phyloP scores from a whole-genome alignment of 495 filamentous ascomycete genomes.

The Letharia lupina region DNA sequence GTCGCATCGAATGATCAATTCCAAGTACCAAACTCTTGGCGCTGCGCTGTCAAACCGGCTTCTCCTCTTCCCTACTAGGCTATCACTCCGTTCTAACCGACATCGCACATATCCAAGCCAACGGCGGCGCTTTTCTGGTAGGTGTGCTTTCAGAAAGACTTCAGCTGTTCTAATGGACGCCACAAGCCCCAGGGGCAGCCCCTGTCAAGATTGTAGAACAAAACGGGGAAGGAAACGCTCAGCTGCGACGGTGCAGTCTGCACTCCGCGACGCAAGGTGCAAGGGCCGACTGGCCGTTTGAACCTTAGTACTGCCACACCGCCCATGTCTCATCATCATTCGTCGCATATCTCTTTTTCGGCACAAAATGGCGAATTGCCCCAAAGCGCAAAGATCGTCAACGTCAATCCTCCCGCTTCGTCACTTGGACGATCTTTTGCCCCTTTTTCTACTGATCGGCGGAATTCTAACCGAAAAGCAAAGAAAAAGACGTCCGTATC shows the following conservation, averaged over 20 bases:
- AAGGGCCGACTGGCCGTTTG: not conserved
- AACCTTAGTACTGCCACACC: not conserved
- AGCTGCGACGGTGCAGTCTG: constrained; percentile 4
- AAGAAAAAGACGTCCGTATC: not conserved
- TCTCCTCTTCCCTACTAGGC: not conserved
- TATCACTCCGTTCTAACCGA: too few species aligned
- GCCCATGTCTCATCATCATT: not conserved
- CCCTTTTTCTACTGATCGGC: constrained; percentile 4
- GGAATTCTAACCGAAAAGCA: constrained; percentile 8
- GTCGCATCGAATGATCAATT: not conserved
- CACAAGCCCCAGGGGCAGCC: constrained; percentile 4
- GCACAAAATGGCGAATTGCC: not conserved
- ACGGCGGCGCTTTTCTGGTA: constrained; percentile 7
- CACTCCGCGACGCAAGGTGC: not conserved
- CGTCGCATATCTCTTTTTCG: constrained; percentile 8
- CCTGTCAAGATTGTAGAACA: not conserved
- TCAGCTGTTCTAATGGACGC: constrained; percentile 15
- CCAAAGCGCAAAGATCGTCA: constrained; percentile 8
- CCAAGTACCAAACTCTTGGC: not conserved
- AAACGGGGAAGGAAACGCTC: constrained; percentile 3
- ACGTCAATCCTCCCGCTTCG: constrained; percentile 7
- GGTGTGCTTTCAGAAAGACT: not conserved
- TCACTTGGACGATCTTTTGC: not conserved
- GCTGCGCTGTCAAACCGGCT: not conserved
- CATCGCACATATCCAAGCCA: not conserved